Evolutionary conservation across 176 grass and related monocot genomes (phyloP).

Genomic region (Triticum turgidum): DNA sequence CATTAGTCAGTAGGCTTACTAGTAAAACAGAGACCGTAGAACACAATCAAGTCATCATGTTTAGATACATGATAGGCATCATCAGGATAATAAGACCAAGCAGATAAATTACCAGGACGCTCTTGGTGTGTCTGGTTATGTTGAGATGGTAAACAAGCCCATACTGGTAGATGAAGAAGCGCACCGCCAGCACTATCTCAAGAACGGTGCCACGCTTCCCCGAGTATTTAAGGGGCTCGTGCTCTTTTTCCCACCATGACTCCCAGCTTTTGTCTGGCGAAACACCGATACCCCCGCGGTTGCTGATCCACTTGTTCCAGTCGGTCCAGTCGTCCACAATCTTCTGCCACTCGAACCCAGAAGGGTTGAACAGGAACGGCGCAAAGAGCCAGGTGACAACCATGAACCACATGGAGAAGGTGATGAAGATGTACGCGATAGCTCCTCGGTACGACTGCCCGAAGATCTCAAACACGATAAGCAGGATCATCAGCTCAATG

Average conservation of each 20-base stretch:
- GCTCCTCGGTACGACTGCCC: constrained; percentile 78
- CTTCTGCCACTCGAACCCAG: constrained; percentile 98
- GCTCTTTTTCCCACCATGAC: constrained; percentile 95
- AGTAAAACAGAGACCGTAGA: no score
- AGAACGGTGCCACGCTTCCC: constrained; percentile 75
- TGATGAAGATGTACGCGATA: constrained; percentile 85
- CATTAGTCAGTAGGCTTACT: background rate
- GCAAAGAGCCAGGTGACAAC: constrained; percentile 95
- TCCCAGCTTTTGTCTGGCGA: constrained; percentile 83
- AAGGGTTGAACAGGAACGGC: constrained; percentile 98
- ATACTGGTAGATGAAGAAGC: constrained; percentile 96
- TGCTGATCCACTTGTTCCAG: constrained; percentile 98
- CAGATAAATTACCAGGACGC: constrained; percentile 60
- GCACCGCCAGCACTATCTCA: constrained; percentile 73
- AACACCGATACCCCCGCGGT: constrained; percentile 87
- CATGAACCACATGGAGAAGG: constrained; percentile 97
- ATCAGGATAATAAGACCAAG: no score
- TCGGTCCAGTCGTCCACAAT: constrained; percentile 97
- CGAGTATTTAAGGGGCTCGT: constrained; percentile 75
- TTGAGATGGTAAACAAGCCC: constrained; percentile 95
- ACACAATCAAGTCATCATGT: no score
- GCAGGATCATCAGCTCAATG: constrained; percentile 85
- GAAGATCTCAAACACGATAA: constrained; percentile 89
- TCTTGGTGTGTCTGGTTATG: constrained; percentile 68
- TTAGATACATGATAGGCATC: no score